A percentile compares a stretch with the other conserved stretches of the same genome.
phyloP scores from a whole-genome alignment of 148 eudicot genomes.

The Vaccinium corymbosum region DNA sequence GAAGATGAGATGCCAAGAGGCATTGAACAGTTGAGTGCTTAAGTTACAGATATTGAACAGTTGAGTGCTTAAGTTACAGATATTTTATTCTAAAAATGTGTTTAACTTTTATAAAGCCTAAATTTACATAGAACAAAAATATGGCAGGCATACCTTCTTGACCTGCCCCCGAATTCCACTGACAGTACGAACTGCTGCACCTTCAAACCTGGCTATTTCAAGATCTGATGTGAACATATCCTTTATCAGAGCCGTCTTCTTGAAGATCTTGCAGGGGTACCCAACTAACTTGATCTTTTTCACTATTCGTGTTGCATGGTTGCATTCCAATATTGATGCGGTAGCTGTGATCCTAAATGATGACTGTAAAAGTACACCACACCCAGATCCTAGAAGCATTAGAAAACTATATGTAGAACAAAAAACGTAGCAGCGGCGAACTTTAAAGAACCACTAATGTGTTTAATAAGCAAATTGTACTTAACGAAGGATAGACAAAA shows the following conservation, averaged over 20 bases:
- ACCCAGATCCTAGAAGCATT: background rate
- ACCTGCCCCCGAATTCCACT: constrained; percentile 96
- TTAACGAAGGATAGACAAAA: background rate
- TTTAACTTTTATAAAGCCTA: background rate
- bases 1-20: background rate
- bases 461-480: background rate
- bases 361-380: constrained; percentile 42
- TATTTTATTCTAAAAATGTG: background rate
- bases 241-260: constrained; percentile 85
- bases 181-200: constrained; percentile 76
- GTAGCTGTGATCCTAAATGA: constrained; percentile 90
- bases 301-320: constrained; percentile 76
- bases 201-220: constrained; percentile 93
- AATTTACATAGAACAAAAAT: background rate
- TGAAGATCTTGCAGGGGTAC: constrained; percentile 78
- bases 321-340: constrained; percentile 74
- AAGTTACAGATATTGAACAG: background rate
- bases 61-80: too few relatives aligned
- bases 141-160: constrained; percentile 59
- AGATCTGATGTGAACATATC: constrained; percentile 99
- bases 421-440: background rate
- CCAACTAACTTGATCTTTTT: constrained; percentile 94
- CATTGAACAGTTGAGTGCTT: background rate
- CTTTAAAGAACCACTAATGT: background rate
- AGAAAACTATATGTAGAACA: background rate